Percentiles rank a stretch among this genome's conserved stretches.
phyloP scores from a whole-genome alignment of 2,329 filamentous ascomycete species.

The Ophiostoma ulmi region DNA sequence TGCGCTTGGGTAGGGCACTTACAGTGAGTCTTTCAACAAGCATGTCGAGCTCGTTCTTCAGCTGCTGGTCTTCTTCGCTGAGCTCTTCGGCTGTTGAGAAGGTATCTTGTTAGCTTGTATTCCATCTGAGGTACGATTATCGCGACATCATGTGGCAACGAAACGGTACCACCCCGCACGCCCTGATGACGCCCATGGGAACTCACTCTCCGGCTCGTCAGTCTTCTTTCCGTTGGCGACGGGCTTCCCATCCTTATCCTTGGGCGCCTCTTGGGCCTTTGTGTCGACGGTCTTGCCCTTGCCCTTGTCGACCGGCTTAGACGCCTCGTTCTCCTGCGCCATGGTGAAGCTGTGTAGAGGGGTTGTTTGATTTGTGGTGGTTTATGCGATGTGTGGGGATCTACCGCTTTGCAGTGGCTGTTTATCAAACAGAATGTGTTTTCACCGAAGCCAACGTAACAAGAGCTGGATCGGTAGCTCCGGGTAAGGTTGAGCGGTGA shows the following conservation, averaged over 20 bases:
- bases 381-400: neutral
- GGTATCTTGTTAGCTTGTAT: neutral
- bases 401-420: neutral
- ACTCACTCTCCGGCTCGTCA: slow-evolving; percentile 41
- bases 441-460: neutral
- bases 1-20: slow-evolving; percentile 27
- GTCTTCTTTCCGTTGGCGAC: slow-evolving; percentile 60
- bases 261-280: slow-evolving; percentile 54
- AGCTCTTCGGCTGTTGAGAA: slow-evolving; percentile 66
- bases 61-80: slow-evolving; percentile 94
- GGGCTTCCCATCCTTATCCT: slow-evolving; percentile 65
- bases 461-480: neutral
- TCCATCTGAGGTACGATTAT: neutral
- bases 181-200: neutral
- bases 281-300: slow-evolving; percentile 85
- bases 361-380: neutral
- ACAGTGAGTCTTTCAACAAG: slow-evolving; percentile 91
- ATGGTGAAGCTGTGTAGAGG: slow-evolving; percentile 44
- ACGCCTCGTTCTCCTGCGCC: slow-evolving; percentile 89
- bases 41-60: slow-evolving; percentile 98
- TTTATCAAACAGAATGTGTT: neutral
- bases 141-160: neutral
- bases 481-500: neutral
- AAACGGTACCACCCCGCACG: neutral
- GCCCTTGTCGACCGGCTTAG: slow-evolving; percentile 78